Conservation (phyloP, 495 filamentous ascomycete species). For the Rusavskia elegans region DNA sequence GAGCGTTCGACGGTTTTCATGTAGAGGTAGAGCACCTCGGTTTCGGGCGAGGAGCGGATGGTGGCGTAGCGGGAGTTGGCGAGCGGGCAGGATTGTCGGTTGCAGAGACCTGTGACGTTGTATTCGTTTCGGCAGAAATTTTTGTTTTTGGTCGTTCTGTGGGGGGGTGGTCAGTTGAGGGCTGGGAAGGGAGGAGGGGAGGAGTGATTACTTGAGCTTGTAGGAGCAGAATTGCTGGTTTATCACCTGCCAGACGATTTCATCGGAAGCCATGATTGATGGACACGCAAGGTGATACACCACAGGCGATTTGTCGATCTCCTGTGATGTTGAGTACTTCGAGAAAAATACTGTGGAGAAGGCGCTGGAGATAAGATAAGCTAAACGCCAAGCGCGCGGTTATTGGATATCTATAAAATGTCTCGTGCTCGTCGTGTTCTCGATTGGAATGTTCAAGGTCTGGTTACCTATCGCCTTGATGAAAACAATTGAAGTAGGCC, state of each 20-base stretch:
- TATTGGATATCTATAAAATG: not conserved
- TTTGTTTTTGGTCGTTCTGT: conserved; percentile 73
- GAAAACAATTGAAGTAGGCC: too few relatives aligned
- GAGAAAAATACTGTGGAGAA: not conserved
- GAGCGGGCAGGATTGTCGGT: conserved; percentile 84
- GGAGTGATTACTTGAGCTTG: conserved; percentile 64
- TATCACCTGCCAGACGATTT: conserved; percentile 95
- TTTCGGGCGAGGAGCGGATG: conserved; percentile 64
- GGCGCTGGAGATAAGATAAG: not conserved
- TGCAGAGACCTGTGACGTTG: conserved; percentile 90
- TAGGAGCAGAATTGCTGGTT: conserved; percentile 94
- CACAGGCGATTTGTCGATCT: too few relatives aligned
- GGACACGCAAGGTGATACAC: too few relatives aligned
- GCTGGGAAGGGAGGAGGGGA: too few relatives aligned
- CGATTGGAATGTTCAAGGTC: too few relatives aligned
- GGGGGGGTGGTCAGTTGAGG: conserved; percentile 6
- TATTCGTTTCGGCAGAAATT: conserved; percentile 96
- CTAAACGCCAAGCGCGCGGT: not conserved
- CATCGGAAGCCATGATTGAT: conserved; percentile 61
- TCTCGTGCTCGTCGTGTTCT: not conserved
- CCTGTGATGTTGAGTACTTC: too few relatives aligned
- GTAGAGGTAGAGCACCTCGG: conserved; percentile 82
- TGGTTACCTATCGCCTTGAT: too few relatives aligned
- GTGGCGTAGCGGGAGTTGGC: conserved; percentile 95
- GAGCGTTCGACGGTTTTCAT: conserved; percentile 90